A percentile compares a stretch with the other conserved stretches of the same genome.
Evolutionary conservation across 441 rosid genomes (phyloP).

Genomic region (Dalechampia spathulata): DNA sequence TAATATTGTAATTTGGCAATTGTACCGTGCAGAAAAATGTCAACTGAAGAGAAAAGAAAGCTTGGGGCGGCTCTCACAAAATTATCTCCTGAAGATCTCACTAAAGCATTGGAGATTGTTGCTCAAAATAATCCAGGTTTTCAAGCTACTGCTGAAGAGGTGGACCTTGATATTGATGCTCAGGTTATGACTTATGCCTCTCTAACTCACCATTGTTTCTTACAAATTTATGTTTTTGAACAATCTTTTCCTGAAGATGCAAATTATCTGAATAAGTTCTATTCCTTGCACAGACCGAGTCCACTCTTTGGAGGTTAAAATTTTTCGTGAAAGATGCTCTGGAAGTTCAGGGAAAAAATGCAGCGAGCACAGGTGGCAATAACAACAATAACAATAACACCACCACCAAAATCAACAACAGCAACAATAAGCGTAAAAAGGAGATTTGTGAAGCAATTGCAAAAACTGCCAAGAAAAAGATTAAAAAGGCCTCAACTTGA

Average conservation of each 20-base stretch:
- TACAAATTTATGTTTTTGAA: not conserved
- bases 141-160: conserved; percentile 75
- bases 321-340: conserved; percentile 77
- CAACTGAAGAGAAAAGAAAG: conserved; percentile 80
- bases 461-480: conserved; percentile 55
- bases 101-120: conserved; percentile 83
- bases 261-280: not conserved
- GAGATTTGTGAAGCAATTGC: conserved; percentile 52
- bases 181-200: conserved; percentile 32
- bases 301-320: conserved; percentile 86
- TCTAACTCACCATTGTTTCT: not conserved
- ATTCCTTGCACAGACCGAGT: conserved; percentile 43
- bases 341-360: conserved; percentile 48
- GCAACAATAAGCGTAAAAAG: conserved; percentile 47
- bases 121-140: conserved; percentile 79
- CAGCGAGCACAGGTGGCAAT: conserved; percentile 35
- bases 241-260: not conserved
- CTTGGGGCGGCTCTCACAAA: conserved; percentile 64
- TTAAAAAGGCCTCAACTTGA: conserved; percentile 16
- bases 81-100: conserved; percentile 76
- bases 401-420: conserved; percentile 27
- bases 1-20: not conserved
- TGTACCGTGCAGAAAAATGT: conserved; percentile 62
- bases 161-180: conserved; percentile 87
- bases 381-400: conserved; percentile 27